Conservation (phyloP, 164 flowering plant genomes). For the Berberis thunbergii region DNA sequence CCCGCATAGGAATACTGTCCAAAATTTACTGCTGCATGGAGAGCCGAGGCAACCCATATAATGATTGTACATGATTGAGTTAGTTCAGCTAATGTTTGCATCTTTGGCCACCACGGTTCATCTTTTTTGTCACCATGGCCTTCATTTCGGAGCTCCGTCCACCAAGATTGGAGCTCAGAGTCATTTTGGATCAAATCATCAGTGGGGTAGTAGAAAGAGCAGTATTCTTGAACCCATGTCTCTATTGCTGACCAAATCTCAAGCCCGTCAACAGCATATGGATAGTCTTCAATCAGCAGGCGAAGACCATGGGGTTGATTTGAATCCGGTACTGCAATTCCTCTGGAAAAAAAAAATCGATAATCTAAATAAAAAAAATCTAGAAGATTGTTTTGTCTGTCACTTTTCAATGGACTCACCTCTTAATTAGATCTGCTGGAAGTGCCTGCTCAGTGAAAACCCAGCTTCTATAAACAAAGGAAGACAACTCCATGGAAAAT, state of each 20-base stretch:
- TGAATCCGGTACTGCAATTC: constrained; percentile 59
- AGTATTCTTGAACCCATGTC: constrained; percentile 66
- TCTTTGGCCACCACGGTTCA: constrained; percentile 72
- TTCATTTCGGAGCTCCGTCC: constrained; percentile 56
- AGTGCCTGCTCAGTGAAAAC: constrained; percentile 69
- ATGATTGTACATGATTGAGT: constrained; percentile 25
- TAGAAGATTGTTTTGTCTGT: neutral
- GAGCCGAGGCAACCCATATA: too few relatives aligned
- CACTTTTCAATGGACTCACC: constrained; percentile 25
- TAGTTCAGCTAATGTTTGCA: constrained; percentile 48
- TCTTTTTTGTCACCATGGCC: constrained; percentile 78
- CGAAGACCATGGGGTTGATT: constrained; percentile 45
- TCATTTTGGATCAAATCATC: constrained; percentile 42
- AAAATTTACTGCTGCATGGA: too few relatives aligned
- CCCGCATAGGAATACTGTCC: too few relatives aligned
- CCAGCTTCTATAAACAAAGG: constrained; percentile 60
- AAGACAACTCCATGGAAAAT: constrained; percentile 75
- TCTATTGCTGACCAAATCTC: constrained; percentile 82
- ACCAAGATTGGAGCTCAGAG: constrained; percentile 77
- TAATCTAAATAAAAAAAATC: neutral
- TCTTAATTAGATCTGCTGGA: constrained; percentile 67
- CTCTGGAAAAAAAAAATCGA: constrained; percentile 31
- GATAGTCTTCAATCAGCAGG: constrained; percentile 74
- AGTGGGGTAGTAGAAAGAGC: constrained; percentile 50
- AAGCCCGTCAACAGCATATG: constrained; percentile 80